Conservation (phyloP, 129 eudicot genomes). For the Ambrosia artemisiifolia region DNA sequence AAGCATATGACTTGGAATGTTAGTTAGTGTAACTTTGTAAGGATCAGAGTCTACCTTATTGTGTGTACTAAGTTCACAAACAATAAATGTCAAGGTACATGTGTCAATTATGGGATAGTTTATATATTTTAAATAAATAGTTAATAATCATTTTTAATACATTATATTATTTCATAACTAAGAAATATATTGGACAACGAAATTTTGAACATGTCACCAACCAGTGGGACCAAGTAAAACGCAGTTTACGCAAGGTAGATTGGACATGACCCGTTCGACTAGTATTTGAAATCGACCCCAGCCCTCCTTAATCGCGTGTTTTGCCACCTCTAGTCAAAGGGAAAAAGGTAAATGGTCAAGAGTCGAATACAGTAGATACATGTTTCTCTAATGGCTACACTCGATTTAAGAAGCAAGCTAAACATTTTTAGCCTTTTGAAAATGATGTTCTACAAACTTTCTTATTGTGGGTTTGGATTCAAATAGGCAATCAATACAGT, state of each 20-base stretch:
- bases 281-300: background rate
- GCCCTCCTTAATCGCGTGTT: background rate
- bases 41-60: background rate
- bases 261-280: too few species aligned
- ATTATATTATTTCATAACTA: background rate
- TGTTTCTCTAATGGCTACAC: conserved; percentile 18
- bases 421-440: conserved; percentile 32
- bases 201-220: background rate
- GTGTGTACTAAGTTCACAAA: background rate
- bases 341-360: background rate
- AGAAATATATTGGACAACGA: too few species aligned
- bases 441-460: conserved; percentile 23
- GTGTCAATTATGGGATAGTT: background rate
- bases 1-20: conserved; percentile 50
- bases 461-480: conserved; percentile 31
- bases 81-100: background rate
- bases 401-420: conserved; percentile 26
- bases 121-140: background rate
- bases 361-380: conserved; percentile 8
- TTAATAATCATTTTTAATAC: background rate
- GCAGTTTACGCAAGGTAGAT: too few species aligned
- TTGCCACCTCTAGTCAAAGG: background rate
- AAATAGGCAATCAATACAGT: conserved; percentile 32
- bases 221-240: background rate
- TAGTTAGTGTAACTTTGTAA: background rate